Evolutionary conservation across 352 stramenopile species (phyloP), one percentile per base, ranked within the genome.

Genomic region (Globisporangium canariense): DNA sequence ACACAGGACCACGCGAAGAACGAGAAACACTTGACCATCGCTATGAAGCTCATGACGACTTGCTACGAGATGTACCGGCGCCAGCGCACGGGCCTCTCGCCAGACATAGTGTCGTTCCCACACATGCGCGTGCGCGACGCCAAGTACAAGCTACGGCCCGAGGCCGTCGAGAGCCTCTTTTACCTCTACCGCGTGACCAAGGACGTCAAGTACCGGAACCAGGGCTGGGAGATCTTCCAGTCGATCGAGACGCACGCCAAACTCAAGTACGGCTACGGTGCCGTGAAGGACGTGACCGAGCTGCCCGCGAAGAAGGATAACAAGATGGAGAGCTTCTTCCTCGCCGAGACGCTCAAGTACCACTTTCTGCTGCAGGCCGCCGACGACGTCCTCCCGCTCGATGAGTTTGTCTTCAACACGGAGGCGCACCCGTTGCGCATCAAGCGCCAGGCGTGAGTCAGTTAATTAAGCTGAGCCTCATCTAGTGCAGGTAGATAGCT

Each of bases 261-360:
- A 72, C 90, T 89, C 22, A 75, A 86, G 25, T 83, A 83, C 67
- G 96, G 87, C 5, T 99, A 98, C 67, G 96, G 90, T 11, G 77
- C 77, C 53, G 57, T 90, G 43, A 9, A 71, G 25, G 66, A 93
- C 60, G 78, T 89, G 25, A 76, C 70, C 2, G 34, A 87, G 50
- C 46, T 89, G 36, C 71, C 72, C 4, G 57, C 75, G 22, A 55
- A 65, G 36, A 82, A 90, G n/a, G 84, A 98, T 20, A 89, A 99
- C 86, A 89, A 94, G 61, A 98, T 99, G 97, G 96, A 99, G 76
- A 98, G 88, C 56, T 99, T 99, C 76, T 99, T 99, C 73, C 68
- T 99, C 38, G 96, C 97, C 13, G 98, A 99, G 81, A 99, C 97
- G 32, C 78, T 99, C 49, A 99, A 99, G 83, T 99, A 99, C 68